Evolutionary conservation across 2,329 filamentous ascomycete genomes (phyloP).

Genomic region (Curvularia verruculosa): DNA sequence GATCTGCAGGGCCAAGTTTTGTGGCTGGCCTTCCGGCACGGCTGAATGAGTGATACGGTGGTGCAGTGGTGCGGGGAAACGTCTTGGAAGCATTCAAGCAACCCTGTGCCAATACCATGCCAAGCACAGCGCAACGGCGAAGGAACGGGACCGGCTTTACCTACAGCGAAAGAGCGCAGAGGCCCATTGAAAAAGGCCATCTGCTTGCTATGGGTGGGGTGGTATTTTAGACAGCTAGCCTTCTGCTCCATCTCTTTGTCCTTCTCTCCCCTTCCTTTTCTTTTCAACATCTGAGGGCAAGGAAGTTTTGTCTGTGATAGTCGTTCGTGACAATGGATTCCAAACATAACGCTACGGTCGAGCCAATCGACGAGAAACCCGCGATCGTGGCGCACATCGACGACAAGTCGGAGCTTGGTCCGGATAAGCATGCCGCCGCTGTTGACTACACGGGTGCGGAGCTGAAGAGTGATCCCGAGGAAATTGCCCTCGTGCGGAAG

Average conservation of each 20-base stretch:
- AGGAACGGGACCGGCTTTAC: background rate
- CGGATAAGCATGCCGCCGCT: constrained; percentile 21
- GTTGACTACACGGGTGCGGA: constrained; percentile 41
- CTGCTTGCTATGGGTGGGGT: too few relatives aligned
- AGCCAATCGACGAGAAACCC: constrained; percentile 24
- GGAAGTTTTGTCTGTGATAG: background rate
- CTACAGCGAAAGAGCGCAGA: too few relatives aligned
- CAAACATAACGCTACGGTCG: constrained; percentile 15
- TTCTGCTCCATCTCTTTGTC: too few relatives aligned
- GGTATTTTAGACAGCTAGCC: too few relatives aligned
- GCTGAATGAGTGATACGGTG: constrained; percentile 7
- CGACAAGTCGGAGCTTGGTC: constrained; percentile 26
- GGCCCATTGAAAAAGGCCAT: too few relatives aligned
- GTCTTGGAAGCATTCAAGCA: constrained; percentile 20
- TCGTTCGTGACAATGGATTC: constrained; percentile 3
- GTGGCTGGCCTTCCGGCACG: background rate
- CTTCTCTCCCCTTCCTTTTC: background rate
- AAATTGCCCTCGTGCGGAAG: constrained; percentile 43
- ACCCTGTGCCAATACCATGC: constrained; percentile 22
- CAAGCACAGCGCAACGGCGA: constrained; percentile 1
- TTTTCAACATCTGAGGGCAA: background rate
- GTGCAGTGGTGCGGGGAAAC: constrained; percentile 32
- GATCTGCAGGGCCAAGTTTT: constrained; percentile 21
- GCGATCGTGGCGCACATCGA: constrained; percentile 18
- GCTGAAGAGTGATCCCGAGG: constrained; percentile 40